Evolutionary conservation across 2,329 filamentous ascomycete genomes (phyloP).

Genomic region (Kalaharituber pfeilii): DNA sequence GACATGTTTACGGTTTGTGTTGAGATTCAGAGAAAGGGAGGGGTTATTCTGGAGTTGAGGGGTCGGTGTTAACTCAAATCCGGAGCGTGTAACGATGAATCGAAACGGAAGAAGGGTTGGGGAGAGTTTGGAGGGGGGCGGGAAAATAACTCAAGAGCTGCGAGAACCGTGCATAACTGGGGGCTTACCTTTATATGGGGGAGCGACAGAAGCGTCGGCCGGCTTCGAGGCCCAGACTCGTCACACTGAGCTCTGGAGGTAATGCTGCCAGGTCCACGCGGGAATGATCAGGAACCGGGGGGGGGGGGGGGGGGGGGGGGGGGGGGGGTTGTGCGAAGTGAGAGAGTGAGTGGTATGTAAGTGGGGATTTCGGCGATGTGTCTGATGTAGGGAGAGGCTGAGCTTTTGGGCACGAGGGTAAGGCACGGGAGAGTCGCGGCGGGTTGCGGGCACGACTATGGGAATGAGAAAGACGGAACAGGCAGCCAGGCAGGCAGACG

Average conservation of each 20-base stretch:
- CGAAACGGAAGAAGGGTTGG: too few species aligned
- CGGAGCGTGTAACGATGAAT: too few species aligned
- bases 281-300: not conserved
- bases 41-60: too few species aligned
- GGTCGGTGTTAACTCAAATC: too few species aligned
- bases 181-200: not conserved
- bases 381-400: not conserved
- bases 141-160: not conserved
- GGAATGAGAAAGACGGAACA: not conserved
- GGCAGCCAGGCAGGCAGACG: not conserved
- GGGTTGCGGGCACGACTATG: not conserved
- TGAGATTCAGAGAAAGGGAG: not conserved
- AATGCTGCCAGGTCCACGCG: not conserved
- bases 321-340: not conserved
- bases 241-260: not conserved
- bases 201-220: too few species aligned
- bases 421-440: not conserved
- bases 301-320: not conserved
- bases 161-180: not conserved
- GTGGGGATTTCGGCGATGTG: not conserved
- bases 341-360: not conserved
- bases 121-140: not conserved
- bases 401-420: not conserved
- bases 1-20: not conserved
- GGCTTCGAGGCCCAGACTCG: too few species aligned